Evolutionary conservation across 176 grass and related monocot species (phyloP).

Genomic region (Oryza glumipatula): DNA sequence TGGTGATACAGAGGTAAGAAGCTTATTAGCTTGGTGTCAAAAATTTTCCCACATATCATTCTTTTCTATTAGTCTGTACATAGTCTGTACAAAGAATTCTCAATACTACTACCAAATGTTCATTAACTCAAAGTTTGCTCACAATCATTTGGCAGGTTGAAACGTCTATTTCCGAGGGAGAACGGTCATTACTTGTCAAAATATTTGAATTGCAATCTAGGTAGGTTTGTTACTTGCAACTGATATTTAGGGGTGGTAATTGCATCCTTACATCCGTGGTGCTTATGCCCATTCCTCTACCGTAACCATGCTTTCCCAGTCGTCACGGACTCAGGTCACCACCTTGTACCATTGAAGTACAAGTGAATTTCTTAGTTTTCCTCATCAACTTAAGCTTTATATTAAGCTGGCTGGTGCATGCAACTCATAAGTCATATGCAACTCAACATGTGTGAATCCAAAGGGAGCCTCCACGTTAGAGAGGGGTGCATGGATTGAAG

Average conservation of each 20-base stretch:
- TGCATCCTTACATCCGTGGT: neutral
- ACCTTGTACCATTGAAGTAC: too few relatives aligned
- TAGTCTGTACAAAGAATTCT: neutral
- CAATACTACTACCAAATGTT: neutral
- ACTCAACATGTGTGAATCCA: neutral
- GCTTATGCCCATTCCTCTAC: too few relatives aligned
- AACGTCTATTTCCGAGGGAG: conserved; percentile 53
- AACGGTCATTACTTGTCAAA: conserved; percentile 70
- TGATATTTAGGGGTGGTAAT: conserved; percentile 27
- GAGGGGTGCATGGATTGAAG: neutral
- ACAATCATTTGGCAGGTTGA: conserved; percentile 59
- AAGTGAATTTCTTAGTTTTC: neutral
- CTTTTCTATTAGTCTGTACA: neutral
- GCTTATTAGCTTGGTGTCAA: conserved; percentile 19
- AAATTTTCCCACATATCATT: neutral
- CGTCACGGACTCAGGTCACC: too few relatives aligned
- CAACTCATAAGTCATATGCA: neutral
- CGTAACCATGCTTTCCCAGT: too few relatives aligned
- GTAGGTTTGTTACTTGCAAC: conserved; percentile 45
- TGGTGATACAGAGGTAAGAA: conserved; percentile 55
- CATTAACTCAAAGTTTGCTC: conserved; percentile 5
- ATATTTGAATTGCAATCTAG: conserved; percentile 88
- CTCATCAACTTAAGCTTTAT: neutral
- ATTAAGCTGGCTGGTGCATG: neutral
- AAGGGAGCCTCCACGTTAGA: neutral